phyloP scores from a whole-genome alignment of 371 early-diverging fungal genomes.

The Catenaria anguillulae region DNA sequence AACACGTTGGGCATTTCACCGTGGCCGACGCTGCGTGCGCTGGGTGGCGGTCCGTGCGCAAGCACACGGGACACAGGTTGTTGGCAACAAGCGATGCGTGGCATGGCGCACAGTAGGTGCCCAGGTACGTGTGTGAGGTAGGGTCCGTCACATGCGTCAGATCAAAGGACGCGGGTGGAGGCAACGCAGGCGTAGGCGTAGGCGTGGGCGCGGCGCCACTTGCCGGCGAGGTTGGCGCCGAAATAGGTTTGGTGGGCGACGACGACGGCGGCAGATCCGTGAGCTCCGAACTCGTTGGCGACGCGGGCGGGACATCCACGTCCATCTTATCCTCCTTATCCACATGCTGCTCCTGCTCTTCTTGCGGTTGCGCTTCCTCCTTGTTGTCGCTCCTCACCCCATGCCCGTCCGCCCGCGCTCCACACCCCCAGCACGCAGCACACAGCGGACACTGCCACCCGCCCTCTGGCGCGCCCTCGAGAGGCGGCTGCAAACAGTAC shows the following conservation, averaged over 20 bases:
- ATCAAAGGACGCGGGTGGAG: too few species aligned
- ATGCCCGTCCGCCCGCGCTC: conserved; percentile 13
- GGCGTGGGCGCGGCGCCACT: too few species aligned
- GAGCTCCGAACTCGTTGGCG: too few species aligned
- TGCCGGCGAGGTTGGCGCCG: too few species aligned
- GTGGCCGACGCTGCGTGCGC: neutral
- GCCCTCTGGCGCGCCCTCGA: conserved; percentile 28
- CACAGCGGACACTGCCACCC: conserved; percentile 44
- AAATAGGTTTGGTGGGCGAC: too few species aligned
- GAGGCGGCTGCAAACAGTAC: conserved; percentile 41
- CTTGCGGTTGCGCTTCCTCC: too few species aligned
- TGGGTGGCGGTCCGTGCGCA: conserved; percentile 44
- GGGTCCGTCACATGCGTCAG: neutral
- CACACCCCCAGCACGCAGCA: conserved; percentile 46
- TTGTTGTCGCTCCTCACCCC: too few species aligned
- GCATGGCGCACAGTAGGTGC: conserved; percentile 51
- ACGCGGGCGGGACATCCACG: too few species aligned
- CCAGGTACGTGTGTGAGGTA: conserved; percentile 30
- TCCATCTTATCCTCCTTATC: too few species aligned
- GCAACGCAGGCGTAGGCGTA: too few species aligned
- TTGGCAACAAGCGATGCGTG: conserved; percentile 39
- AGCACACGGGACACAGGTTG: conserved; percentile 62
- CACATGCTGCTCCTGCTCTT: too few species aligned
- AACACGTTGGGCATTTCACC: neutral
- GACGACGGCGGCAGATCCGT: too few species aligned